Evolutionary conservation across 2,329 filamentous ascomycete species (phyloP).

Genomic region (Trichoderma hamatum): DNA sequence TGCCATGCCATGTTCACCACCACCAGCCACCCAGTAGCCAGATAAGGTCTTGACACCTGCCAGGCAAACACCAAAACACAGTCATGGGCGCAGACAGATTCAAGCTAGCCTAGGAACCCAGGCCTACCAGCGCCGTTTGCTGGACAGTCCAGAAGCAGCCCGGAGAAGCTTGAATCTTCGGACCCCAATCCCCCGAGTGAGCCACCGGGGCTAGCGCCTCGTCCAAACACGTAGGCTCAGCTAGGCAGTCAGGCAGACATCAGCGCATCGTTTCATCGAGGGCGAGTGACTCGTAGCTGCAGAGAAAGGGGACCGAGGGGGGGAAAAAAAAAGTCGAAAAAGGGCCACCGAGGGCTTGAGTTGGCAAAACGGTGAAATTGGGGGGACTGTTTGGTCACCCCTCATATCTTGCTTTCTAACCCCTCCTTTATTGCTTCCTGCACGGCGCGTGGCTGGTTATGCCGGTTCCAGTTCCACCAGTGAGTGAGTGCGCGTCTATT

Average conservation of each 20-base stretch:
- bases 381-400: background rate
- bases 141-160: too few relatives aligned
- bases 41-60: background rate
- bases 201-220: slow-evolving; percentile 6
- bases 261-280: slow-evolving; percentile 6
- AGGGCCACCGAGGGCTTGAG: background rate
- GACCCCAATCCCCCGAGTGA: background rate
- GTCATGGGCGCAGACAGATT: background rate
- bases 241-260: slow-evolving; percentile 25
- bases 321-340: background rate
- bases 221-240: background rate
- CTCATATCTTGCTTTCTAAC: background rate
- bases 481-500: background rate
- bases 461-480: background rate
- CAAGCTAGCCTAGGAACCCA: background rate
- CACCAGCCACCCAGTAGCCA: background rate
- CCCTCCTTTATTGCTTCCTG: background rate
- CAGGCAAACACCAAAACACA: background rate
- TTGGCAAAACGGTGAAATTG: background rate
- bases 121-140: background rate
- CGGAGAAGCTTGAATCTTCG: background rate
- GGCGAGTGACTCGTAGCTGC: background rate
- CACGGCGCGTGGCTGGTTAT: background rate
- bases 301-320: background rate
- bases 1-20: too few relatives aligned